Base-by-base conservation (phyloP, 805 yeast species). In the Cyberlindnera maclurae region DNA sequence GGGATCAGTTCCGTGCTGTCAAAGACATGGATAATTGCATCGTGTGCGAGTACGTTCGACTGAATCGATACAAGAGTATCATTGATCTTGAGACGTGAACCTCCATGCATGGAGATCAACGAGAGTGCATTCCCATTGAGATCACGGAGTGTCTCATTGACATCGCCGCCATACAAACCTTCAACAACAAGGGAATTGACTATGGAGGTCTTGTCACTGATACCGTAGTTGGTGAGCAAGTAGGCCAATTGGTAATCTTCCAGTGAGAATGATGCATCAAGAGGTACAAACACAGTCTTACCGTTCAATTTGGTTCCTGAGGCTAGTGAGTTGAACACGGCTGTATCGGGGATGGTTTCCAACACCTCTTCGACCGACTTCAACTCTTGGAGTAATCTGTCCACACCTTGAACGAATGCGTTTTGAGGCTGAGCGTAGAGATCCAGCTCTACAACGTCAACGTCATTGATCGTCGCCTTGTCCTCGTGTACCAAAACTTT, bases 371-470 rank as follows among this genome's bases (percentile, higher is more conserved):
- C 68, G 15, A 64, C 44, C 20, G 53, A 42, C 34, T 61, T 61
- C 51, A 60, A 60, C 26, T 50, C 28, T 12, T 66, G 63, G 1
- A 82, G 45, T 10, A 71, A 49, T 13, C 60, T 49, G 40, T 74
- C 75, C 2, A 82, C 65, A 1, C 83, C 87, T 42, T 82, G 86
- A 11, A 86, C 74, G 22, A 72, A 73, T 0, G 89, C 75, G 47
- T 76, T 68, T 49, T 79, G 84, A 33, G 76, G 73, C 37, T 68
- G 67, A 2, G 93, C 86, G 37, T 57, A 60, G 18, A 76, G 55
- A 51, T 82, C 81, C 1, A 68, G 58, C 17, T 77, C 82, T 1
- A 80, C 67, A 4, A 82, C 73, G n/a, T 64, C 58, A 0, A 73
- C 59, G 4, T 57, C 54, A 40, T 70, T 71, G 32, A 75, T 67